Evolutionary conservation across 352 stramenopile species (phyloP), one percentile per base, ranked within the genome.

Genomic region (Pythium pyrilobum): DNA sequence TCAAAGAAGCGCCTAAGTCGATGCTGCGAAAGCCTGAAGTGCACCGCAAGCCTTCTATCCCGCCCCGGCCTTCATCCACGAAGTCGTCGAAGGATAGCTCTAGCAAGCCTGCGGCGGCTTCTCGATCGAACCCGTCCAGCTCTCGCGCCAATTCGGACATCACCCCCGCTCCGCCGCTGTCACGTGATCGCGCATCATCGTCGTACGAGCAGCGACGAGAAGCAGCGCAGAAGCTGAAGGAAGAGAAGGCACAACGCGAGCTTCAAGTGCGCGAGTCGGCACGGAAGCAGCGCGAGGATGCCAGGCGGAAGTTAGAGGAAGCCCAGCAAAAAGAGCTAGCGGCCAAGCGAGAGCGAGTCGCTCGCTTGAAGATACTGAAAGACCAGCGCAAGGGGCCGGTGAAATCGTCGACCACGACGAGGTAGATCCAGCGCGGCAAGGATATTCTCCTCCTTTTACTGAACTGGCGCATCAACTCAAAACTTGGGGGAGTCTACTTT

Each of bases 211-310:
- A 71, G 33, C 69, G 78, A 16, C 68, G 69, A 52, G 70, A 87
- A 44, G 77, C 74, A 1, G 72, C 76, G 2, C 67, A 72, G n/a
- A 88, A 87, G 47, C 56, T 85, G 13, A 82, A 78, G 46, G 74
- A 88, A 31, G 77, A 89, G n/a, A 88, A 84, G 46, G 81, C 69
- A 23, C 67, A 71, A 38, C 74, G 81, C 16, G 77, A 87, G 33
- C 56, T 87, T 27, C 74, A 72, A 11, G 77, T 69, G 3, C 81
- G 77, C 2, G 77, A 89, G 31, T 59, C 72, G 24, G 81, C 74
- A 2, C 71, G 76, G 29, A 88, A 89, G 40, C 71, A 86, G 48
- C 76, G 78, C 16, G 78, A 91, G 39, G 69, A 86, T 20, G 64
- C 76, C 1, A 71, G 74, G 24, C 74, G 76, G 38, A 67, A 89